A percentile compares a stretch with the other conserved stretches of the same genome.
These are phyloP conservation scores for Apiosordaria backusii DNA, from an alignment of 495 filamentous ascomycete genomes.

Conservation along the genomic window DNA sequence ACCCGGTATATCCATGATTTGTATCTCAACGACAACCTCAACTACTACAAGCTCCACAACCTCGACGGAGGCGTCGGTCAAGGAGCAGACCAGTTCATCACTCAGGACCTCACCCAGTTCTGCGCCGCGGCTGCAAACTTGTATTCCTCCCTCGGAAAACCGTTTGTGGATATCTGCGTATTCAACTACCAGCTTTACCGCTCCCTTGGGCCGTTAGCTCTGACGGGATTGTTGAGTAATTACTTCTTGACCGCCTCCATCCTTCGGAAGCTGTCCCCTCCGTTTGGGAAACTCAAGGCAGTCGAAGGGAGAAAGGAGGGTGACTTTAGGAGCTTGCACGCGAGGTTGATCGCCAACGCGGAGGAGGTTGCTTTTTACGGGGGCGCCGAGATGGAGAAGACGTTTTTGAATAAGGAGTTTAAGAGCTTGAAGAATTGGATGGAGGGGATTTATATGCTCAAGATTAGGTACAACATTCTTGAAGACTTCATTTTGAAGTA, in stretches of 20 bases:
- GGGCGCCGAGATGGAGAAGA: constrained; percentile 87
- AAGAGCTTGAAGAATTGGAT: constrained; percentile 88
- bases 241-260: constrained; percentile 91
- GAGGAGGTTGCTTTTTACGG: constrained; percentile 99
- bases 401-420: constrained; percentile 85
- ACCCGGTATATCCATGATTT: constrained; percentile 98
- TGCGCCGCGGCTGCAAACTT: constrained; percentile 88
- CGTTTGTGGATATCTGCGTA: constrained; percentile 88
- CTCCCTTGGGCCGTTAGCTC: constrained; percentile 82
- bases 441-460: constrained; percentile 93
- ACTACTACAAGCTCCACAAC: constrained; percentile 94
- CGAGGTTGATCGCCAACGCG: constrained; percentile 90
- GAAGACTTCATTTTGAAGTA: constrained; percentile 99
- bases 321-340: constrained; percentile 86
- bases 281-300: constrained; percentile 94
- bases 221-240: constrained; percentile 80
- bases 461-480: constrained; percentile 97
- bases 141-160: constrained; percentile 95
- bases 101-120: constrained; percentile 93
- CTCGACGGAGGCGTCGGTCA: constrained; percentile 90
- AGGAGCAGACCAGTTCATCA: constrained; percentile 95
- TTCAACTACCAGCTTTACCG: constrained; percentile 97
- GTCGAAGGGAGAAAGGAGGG: constrained; percentile 91
- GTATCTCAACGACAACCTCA: constrained; percentile 88
- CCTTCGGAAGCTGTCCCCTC: constrained; percentile 80